Percentiles rank a stretch among this genome's conserved stretches.
Conservation (phyloP, 495 filamentous ascomycete genomes). For the Neurospora tetraspora region DNA sequence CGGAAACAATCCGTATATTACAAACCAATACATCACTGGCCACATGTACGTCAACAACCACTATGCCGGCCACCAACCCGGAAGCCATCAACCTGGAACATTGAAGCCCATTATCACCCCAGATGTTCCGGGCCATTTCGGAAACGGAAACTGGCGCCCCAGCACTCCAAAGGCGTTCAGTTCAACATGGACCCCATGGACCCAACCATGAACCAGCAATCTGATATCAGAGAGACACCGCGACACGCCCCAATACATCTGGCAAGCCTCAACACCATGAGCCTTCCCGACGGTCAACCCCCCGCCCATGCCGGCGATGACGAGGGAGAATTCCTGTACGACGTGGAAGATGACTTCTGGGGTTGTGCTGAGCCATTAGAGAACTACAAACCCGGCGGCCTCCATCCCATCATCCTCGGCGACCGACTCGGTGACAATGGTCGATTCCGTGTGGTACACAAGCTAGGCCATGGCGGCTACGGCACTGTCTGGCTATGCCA, state of each 20-base stretch:
- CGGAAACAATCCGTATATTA: too few species aligned
- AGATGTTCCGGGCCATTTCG: too few species aligned
- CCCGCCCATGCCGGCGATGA: background rate
- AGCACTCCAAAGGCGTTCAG: too few species aligned
- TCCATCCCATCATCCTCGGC: conserved; percentile 39
- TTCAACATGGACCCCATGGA: too few species aligned
- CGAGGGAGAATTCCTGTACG: background rate
- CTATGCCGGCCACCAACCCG: too few species aligned
- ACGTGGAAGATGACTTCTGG: background rate
- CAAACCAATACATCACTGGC: too few species aligned
- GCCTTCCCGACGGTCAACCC: background rate
- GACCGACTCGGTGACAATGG: conserved; percentile 27
- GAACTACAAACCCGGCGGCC: background rate
- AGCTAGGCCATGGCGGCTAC: conserved; percentile 43
- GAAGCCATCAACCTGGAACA: too few species aligned
- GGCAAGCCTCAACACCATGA: background rate
- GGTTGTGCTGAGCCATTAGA: background rate
- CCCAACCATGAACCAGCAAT: too few species aligned
- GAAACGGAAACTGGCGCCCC: too few species aligned
- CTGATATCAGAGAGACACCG: too few species aligned
- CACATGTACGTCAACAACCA: too few species aligned
- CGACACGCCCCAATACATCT: background rate
- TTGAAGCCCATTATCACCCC: too few species aligned
- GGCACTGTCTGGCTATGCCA: conserved; percentile 45
- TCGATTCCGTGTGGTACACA: conserved; percentile 41